phyloP scores from a whole-genome alignment of 2,329 filamentous ascomycete genomes.

The Aureobasidium sp. region DNA sequence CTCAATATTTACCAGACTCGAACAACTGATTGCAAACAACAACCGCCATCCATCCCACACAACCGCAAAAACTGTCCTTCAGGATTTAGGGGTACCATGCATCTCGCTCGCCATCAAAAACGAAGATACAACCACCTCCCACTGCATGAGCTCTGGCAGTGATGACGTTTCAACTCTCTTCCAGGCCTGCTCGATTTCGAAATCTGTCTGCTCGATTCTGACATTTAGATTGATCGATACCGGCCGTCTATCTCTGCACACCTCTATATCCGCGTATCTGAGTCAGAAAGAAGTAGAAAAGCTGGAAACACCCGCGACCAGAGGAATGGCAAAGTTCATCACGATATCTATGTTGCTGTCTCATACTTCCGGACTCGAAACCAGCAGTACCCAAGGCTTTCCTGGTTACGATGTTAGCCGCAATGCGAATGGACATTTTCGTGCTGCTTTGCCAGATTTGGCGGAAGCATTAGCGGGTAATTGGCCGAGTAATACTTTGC shows the following conservation, averaged over 20 bases:
- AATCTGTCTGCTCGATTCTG: constrained; percentile 20
- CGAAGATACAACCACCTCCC: background rate
- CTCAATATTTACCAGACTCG: background rate
- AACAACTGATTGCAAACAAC: background rate
- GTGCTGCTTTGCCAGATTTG: background rate
- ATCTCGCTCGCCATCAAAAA: background rate
- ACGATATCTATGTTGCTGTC: constrained; percentile 21
- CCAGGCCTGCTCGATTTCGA: constrained; percentile 24
- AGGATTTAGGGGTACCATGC: background rate
- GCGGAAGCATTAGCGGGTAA: constrained; percentile 17
- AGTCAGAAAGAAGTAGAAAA: background rate
- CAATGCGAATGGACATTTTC: constrained; percentile 6
- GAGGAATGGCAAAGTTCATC: constrained; percentile 18
- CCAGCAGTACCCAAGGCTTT: constrained; percentile 18
- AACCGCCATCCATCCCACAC: background rate
- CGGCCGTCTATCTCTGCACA: constrained; percentile 18
- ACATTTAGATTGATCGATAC: constrained; percentile 21
- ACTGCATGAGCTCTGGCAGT: background rate
- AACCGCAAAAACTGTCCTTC: background rate
- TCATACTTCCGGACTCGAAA: constrained; percentile 21
- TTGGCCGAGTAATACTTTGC: constrained; percentile 19
- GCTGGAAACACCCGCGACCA: constrained; percentile 16
- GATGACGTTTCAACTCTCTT: constrained; percentile 22
- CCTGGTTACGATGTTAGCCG: constrained; percentile 19
- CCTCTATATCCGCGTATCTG: constrained; percentile 17